These are phyloP conservation scores for Xylariaceae sp. DNA, from an alignment of 2,329 filamentous ascomycete species.

Conservation along the genomic window DNA sequence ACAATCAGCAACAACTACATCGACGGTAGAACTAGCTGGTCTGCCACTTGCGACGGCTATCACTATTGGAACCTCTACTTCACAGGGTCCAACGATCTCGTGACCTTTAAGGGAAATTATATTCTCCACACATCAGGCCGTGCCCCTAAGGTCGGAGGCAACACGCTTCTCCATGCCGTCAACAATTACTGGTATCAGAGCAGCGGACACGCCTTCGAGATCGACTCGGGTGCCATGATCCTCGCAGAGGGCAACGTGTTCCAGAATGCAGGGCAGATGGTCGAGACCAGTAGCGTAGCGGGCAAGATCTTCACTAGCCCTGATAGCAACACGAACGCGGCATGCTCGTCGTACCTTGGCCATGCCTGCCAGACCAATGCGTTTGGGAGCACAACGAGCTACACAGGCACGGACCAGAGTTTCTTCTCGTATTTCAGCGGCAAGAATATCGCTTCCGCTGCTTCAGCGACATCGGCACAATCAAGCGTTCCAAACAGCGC, in stretches of 20 bases:
- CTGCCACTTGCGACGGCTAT: slow-evolving; percentile 51
- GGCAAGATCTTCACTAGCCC: slow-evolving; percentile 30
- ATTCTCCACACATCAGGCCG: slow-evolving; percentile 53
- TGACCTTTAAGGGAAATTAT: slow-evolving; percentile 53
- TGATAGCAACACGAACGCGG: slow-evolving; percentile 11
- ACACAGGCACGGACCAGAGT: slow-evolving; percentile 50
- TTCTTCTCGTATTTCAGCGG: slow-evolving; percentile 59
- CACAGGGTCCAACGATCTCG: slow-evolving; percentile 47
- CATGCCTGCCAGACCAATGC: slow-evolving; percentile 59
- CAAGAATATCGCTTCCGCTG: slow-evolving; percentile 56
- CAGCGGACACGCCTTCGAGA: slow-evolving; percentile 54
- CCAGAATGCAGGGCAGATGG: slow-evolving; percentile 40
- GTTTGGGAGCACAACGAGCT: slow-evolving; percentile 49
- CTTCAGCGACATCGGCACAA: slow-evolving; percentile 39
- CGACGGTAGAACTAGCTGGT: slow-evolving; percentile 51
- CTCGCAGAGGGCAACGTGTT: slow-evolving; percentile 60
- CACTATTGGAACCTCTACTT: slow-evolving; percentile 56
- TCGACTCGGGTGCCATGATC: slow-evolving; percentile 47
- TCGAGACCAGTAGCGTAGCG: slow-evolving; percentile 20
- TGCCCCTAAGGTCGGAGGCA: slow-evolving; percentile 49
- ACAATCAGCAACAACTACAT: slow-evolving; percentile 56
- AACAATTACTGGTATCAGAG: slow-evolving; percentile 53
- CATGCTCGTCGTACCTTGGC: slow-evolving; percentile 47
- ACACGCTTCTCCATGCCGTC: slow-evolving; percentile 46
- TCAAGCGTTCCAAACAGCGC: slow-evolving; percentile 20